phyloP scores from a whole-genome alignment of 2,329 filamentous ascomycete genomes.

The Didymella segeticola region DNA sequence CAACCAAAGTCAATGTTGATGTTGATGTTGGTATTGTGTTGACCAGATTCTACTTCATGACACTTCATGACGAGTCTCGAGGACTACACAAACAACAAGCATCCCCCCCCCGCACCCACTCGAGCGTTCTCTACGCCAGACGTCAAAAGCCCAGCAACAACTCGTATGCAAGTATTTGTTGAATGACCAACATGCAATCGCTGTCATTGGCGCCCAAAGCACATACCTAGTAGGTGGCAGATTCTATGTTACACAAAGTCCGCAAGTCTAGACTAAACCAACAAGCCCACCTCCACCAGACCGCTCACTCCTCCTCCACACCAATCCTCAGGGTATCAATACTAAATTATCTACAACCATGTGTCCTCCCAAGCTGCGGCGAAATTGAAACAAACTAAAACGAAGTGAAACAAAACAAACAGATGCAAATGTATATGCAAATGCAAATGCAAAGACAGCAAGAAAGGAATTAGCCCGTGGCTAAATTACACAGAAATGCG shows the following conservation, averaged over 20 bases:
- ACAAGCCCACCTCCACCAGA: conserved; percentile 28
- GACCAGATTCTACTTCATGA: conserved; percentile 5
- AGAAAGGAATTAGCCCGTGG: too few relatives aligned
- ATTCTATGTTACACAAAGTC: conserved; percentile 16
- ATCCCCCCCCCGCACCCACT: conserved; percentile 5
- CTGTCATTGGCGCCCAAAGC: conserved; percentile 12
- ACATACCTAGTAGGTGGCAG: conserved; percentile 13
- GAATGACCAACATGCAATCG: conserved; percentile 8
- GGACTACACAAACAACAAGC: conserved; percentile 10
- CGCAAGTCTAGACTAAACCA: conserved; percentile 13
- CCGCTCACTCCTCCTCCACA: conserved; percentile 28
- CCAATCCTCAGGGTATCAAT: conserved; percentile 43
- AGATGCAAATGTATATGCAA: too few relatives aligned
- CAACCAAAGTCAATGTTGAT: background rate
- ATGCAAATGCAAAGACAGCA: too few relatives aligned
- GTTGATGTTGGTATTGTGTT: background rate
- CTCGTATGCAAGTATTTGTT: too few relatives aligned
- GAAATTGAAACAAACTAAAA: conserved; percentile 2
- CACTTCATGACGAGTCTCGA: too few relatives aligned
- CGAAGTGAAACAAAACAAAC: conserved; percentile 8
- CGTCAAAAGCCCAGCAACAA: too few relatives aligned
- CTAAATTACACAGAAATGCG: conserved; percentile 8
- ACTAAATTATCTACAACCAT: conserved; percentile 27
- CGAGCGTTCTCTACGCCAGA: too few relatives aligned
- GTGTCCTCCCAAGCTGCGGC: conserved; percentile 10